Evolutionary conservation across 192 early-diverging fungal genomes (phyloP).

Genomic region (Backusella circina): DNA sequence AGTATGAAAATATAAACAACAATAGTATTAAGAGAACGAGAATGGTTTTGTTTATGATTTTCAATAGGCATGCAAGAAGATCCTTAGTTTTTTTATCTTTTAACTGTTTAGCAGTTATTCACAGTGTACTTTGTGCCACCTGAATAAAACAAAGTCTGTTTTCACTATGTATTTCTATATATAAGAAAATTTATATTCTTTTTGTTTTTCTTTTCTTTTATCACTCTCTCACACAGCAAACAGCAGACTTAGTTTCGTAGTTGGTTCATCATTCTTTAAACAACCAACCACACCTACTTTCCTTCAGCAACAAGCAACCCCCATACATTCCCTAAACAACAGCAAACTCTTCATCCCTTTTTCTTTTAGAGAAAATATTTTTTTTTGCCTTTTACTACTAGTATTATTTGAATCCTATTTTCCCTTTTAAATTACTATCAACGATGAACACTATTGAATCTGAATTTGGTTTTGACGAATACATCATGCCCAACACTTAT

Average conservation of each 20-base stretch:
- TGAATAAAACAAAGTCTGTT: slow-evolving; percentile 8
- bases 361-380: background rate
- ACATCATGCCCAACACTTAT: slow-evolving; percentile 29
- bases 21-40: background rate
- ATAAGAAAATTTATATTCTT: background rate
- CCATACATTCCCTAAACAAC: slow-evolving; percentile 14
- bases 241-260: background rate
- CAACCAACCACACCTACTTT: slow-evolving; percentile 7
- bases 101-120: background rate
- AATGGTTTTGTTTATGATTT: background rate
- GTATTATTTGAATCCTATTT: background rate
- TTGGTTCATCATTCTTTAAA: slow-evolving; percentile 17
- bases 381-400: background rate
- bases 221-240: slow-evolving; percentile 3
- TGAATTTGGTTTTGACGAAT: slow-evolving; percentile 28
- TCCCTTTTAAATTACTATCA: background rate
- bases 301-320: background rate
- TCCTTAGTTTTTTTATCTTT: background rate
- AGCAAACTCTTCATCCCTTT: background rate
- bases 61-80: background rate
- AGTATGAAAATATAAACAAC: background rate
- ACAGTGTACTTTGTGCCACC: slow-evolving; percentile 11
- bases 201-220: slow-evolving; percentile 1
- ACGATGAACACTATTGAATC: slow-evolving; percentile 17
- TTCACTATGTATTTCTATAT: background rate